phyloP scores from a whole-genome alignment of 257 asterid genomes.

The Nicotiana undulata region DNA sequence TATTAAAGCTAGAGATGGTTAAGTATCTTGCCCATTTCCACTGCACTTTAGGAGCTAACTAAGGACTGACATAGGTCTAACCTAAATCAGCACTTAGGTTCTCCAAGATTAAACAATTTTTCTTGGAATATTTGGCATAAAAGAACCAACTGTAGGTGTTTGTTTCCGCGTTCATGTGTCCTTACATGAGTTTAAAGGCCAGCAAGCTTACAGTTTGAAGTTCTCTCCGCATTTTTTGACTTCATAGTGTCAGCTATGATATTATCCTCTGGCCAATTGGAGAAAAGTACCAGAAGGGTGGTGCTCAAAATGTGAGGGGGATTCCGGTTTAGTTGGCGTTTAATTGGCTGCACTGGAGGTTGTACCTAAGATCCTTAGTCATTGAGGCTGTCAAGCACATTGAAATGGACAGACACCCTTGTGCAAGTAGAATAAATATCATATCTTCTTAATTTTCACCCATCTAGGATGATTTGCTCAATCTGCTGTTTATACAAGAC shows the following conservation, averaged over 20 bases:
- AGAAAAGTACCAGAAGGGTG: too few species aligned
- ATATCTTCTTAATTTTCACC: neutral
- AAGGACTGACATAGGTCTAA: too few species aligned
- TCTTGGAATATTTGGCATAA: neutral
- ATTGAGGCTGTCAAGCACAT: neutral
- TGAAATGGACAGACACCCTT: neutral
- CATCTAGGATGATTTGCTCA: neutral
- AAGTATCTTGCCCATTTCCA: neutral
- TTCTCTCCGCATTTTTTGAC: neutral
- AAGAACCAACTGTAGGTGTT: neutral
- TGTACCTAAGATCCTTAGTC: too few species aligned
- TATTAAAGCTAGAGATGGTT: neutral
- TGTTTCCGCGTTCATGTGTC: neutral
- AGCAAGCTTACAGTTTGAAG: neutral
- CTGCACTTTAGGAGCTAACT: too few species aligned
- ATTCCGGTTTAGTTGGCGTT: neutral
- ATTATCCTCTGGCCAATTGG: too few species aligned
- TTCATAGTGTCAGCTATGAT: too few species aligned
- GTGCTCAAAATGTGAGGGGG: neutral
- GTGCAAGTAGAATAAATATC: neutral
- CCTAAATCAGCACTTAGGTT: neutral
- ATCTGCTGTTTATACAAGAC: neutral
- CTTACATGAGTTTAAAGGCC: neutral
- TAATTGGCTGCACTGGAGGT: too few species aligned
- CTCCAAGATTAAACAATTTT: neutral